These are phyloP conservation scores for Cladosporium sphaerospermum DNA, from an alignment of 2,329 filamentous ascomycete genomes.

Conservation along the genomic window DNA sequence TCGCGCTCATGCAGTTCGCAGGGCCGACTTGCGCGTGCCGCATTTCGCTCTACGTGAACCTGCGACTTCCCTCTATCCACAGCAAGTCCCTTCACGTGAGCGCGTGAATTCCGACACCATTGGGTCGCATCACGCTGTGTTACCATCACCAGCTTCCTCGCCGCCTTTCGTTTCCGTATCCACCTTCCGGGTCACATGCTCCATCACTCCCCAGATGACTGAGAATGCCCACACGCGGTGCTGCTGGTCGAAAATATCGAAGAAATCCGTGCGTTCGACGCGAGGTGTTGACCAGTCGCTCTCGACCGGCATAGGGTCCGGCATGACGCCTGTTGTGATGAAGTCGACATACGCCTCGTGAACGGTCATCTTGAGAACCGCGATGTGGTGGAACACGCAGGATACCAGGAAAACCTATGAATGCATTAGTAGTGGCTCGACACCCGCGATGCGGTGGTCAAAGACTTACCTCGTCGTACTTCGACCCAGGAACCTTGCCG, in stretches of 20 bases:
- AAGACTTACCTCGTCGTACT: conserved; percentile 41
- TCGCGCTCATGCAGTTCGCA: too few relatives aligned
- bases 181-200: conserved; percentile 40
- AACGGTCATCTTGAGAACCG: conserved; percentile 52
- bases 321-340: conserved; percentile 41
- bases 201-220: conserved; percentile 53
- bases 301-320: conserved; percentile 24
- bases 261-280: conserved; percentile 53
- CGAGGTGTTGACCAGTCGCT: conserved; percentile 47
- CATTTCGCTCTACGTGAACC: too few relatives aligned
- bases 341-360: conserved; percentile 52
- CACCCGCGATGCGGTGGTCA: not conserved
- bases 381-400: conserved; percentile 57
- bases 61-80: too few relatives aligned
- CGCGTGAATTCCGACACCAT: too few relatives aligned
- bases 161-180: too few relatives aligned
- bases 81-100: too few relatives aligned
- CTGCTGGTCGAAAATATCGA: conserved; percentile 49
- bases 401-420: conserved; percentile 55
- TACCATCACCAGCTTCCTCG: too few relatives aligned
- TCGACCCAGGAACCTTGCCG: conserved; percentile 40
- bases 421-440: not conserved
- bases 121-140: too few relatives aligned
- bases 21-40: too few relatives aligned
- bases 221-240: conserved; percentile 52